Evolutionary conservation across 306 rosid genomes (phyloP), one percentile per base, ranked within the genome.

Genomic region (Dryas alaskensis): DNA sequence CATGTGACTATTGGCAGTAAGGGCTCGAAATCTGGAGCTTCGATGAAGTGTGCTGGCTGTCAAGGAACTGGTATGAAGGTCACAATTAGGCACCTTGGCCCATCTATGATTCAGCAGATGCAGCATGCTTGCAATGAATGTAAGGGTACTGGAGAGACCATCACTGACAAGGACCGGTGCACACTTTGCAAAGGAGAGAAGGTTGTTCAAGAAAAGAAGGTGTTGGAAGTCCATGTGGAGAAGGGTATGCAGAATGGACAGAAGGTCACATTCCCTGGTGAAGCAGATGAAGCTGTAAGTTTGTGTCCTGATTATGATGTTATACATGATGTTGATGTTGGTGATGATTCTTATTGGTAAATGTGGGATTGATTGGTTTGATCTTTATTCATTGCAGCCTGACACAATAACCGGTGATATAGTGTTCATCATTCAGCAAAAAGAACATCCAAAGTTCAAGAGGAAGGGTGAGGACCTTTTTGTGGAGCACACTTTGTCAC

Each of bases 241-340:
- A 92, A 88, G 84, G 98, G 98, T 6, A 92, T 90, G 98, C 92
- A 84, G 80, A 88, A 89, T 46, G 90, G 89, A 12, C 98, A 92
- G 86, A 90, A 81, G 77, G 86, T 92, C 54, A 88, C 92, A n/a
- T 92, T 92, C 86, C 95, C 92, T 12, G 96, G 98, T 44, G 96
- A 87, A 88, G 94, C 98, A 43, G 96, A 92, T 83, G 96, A 87
- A 76, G 90, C 98, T 2, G 93, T 92, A 84, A 2, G 89, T 48
- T 5, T 6, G 4, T 1, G 10, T n/a, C 27, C 2, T 39, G 12
- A 7, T 47, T 45, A 25, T 12, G 43, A 48, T 10, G 25, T 31
- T 22, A 0, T 43, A 4, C 37, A 31, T 31, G 10, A 31, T 31
- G 10, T 43, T 60, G 57, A n/a, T 39, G 7, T 44, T 27, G 6